Evolutionary conservation across 305 asterid species (phyloP), one percentile per base, ranked within the genome.

Genomic region (Rubia balearica): DNA sequence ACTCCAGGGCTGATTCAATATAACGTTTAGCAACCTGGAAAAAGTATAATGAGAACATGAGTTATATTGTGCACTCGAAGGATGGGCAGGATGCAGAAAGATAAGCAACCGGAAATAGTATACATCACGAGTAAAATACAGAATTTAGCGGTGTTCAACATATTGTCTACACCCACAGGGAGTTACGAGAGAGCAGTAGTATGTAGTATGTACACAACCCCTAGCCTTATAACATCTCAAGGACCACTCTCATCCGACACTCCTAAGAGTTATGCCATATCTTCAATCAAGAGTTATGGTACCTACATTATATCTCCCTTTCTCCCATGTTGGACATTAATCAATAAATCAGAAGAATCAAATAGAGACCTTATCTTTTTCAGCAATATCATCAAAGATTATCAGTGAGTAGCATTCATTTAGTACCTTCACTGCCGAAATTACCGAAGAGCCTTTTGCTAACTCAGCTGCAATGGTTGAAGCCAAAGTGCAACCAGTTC

Each of bases 401-500:
- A 55, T 55, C 53, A 55, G 5, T 19, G 7, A 69, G 61, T 7
- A 19, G 24, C 36, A 17, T n/a, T 53, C 53, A 69, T 49, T 36
- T 53, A 36, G 36, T 69, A 93, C 98, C 97, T 89, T 86, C 70
- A 93, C 75, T 79, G 98, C 97, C 79, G 87, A 81, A 80, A 81
- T 73, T 77, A 93, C 78, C 69, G 93, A 77, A 76, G 85, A 85
- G 45, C 96, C 98, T 77, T 77, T 93, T 62, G 98, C 97, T 67
- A 93, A 84, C 85, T 91, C 98, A 69, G 98, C 97, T 61, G 98
- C 97, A 77, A 93, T 87, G 61, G 85, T 71, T 61, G 98, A 86
- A 42, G 98, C 97, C 86, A 93, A 77, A 41, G 92, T 93, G 75
- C 97, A 93, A 73, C 98, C 98, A 79, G 98, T 93, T 84, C 97